Percentiles rank a stretch among this genome's conserved stretches.
Evolutionary conservation across 306 rosid genomes (phyloP).

Genomic region (Alnus rubra): DNA sequence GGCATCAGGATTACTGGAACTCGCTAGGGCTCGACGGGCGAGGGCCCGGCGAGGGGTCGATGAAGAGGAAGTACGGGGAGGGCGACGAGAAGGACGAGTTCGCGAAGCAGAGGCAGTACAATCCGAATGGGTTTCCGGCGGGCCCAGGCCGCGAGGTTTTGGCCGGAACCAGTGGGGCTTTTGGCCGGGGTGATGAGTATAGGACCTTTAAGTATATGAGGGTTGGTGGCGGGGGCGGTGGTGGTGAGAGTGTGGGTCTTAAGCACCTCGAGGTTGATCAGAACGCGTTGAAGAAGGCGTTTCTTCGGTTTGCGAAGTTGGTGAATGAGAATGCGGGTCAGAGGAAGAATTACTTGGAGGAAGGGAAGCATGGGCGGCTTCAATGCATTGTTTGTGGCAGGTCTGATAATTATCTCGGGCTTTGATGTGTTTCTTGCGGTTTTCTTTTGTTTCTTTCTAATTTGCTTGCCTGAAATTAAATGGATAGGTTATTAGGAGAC

Average conservation of each 20-base stretch:
- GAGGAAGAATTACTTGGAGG: constrained; percentile 71
- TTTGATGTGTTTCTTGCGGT: constrained; percentile 16
- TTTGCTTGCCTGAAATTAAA: constrained; percentile 10
- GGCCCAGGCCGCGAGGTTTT: constrained; percentile 41
- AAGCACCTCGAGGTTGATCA: constrained; percentile 70
- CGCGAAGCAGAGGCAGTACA: constrained; percentile 53
- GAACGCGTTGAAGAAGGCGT: constrained; percentile 65
- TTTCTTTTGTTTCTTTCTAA: not conserved
- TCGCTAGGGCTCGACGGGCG: constrained; percentile 56
- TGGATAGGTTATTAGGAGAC: not conserved
- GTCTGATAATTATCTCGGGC: constrained; percentile 48
- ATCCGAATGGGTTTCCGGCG: constrained; percentile 46
- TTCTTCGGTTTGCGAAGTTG: constrained; percentile 58
- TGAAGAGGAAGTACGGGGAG: constrained; percentile 62
- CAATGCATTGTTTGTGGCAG: constrained; percentile 88
- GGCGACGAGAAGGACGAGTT: constrained; percentile 54
- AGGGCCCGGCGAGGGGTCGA: constrained; percentile 44
- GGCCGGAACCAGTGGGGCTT: constrained; percentile 51
- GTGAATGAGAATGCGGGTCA: constrained; percentile 60
- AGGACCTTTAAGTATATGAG: constrained; percentile 63
- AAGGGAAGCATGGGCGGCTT: constrained; percentile 75
- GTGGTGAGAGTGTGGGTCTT: constrained; percentile 39
- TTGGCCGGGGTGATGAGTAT: constrained; percentile 42
- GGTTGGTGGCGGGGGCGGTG: constrained; percentile 54
- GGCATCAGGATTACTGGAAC: constrained; percentile 62